Base-by-base conservation (phyloP, 495 filamentous ascomycete species). In the Letharia columbiana region DNA sequence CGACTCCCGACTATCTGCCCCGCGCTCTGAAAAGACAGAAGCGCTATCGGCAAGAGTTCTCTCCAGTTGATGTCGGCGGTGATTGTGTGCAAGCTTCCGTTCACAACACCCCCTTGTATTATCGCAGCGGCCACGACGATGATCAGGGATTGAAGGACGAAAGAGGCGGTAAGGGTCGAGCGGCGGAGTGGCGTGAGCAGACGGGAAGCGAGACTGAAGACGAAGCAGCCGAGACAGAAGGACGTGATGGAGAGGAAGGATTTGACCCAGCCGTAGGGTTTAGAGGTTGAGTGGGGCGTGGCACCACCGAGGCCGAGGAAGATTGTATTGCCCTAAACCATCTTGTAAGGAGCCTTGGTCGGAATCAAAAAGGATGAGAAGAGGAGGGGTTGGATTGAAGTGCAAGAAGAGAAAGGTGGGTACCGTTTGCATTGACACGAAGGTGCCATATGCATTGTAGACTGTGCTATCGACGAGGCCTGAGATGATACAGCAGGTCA, bases 21-120 rank as follows among this genome's bases (percentile, higher is more conserved):
- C 15, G 85, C 86, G 44, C 83, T 85, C 73, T 91, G 88, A 73
- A 91, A 89, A 3, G 86, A 85, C 64, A 92, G 74, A 35, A 91
- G 75, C 2, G 77, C 86, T 40, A 91, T 77, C 4, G 86, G 82
- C 5, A 84, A 77, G 28, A 87, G 70, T 66, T 83, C 31, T 40
- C 50, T 60, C 70, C 68, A 72, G 17, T 45, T 73, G n/a, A 82
- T 75, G 69, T 72, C 68, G 28, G 70, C 49, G 31, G 44, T 66
- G 7, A 77, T 68, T 10, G 71, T 69, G 57, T 80, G 75, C 6
- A 67, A 44, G 13, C 66, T 68, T 37, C 72, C 66, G 28, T 69
- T 37, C 10, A 85, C 80, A 3, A 82, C 67, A 62, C 78, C 73
- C 31, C 68, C 73, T 72, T 85, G 79, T 61, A 86, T 80, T 18